Base-by-base conservation (phyloP, 495 filamentous ascomycete genomes). In the Choiromyces venosus region DNA sequence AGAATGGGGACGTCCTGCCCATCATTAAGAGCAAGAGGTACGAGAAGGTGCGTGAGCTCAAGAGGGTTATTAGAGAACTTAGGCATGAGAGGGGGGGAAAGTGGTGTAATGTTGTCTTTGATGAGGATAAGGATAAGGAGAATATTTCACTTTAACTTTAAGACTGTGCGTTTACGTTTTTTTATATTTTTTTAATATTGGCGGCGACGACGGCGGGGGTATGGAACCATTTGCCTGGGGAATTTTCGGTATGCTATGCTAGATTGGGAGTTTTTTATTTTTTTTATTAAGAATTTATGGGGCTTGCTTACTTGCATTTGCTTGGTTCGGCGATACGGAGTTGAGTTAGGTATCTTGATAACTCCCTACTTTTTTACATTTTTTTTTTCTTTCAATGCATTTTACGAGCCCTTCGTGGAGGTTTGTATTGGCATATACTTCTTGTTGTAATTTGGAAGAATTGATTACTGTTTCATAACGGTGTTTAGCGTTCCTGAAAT, bases 41-140 rank as follows among this genome's bases (percentile, higher is more conserved):
- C 9, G 42, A n/a, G 21, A 67, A 33, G 37, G 75, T 40, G 1
- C 70, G 21, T 14, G 66, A 69, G 37, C 35, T 77, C 16, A 68
- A 68, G 25, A 68, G 1, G 52, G 12, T n/a, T n/a, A 77, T 77
- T 29, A 76, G 75, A n/a, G 37, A 16, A 40, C 5, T 73, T 37
- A 77, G 75, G 19, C 44, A 72, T 16, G 66, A 44, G 56, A 69
- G 69, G 74, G 66, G 75, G 21, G 75, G 75, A 44, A 77, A 73
- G 40, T 77, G 75, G 75, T 77, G 75, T 33, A 44, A 12, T 66
- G 25, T 77, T 12, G 36, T 74, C 46, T 21, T 74, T 35, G 68
- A 65, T 25, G 66, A 56, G 16, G 33, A 33, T 14, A 25, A 25
- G 12, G 52, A 61, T 61, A 61, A 16, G 52, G 46, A 14, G 46